Percentiles rank a stretch among this genome's conserved stretches.
Conservation (phyloP, 495 filamentous ascomycete species). For the Penicillium lagena region DNA sequence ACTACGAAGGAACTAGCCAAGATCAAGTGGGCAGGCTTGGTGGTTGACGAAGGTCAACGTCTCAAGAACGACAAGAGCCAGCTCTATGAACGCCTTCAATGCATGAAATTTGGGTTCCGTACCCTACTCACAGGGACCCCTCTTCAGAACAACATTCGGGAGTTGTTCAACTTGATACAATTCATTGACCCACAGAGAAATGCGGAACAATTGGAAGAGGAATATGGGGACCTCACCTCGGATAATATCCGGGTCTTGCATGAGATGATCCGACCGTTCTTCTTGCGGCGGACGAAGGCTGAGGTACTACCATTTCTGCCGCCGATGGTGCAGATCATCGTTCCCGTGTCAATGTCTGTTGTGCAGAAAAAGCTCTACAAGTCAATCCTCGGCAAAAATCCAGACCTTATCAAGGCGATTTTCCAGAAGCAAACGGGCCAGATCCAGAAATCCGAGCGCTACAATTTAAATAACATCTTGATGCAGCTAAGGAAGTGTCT, state of each 20-base stretch:
- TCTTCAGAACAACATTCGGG: conserved; percentile 88
- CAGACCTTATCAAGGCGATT: conserved; percentile 80
- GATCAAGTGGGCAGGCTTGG: conserved; percentile 77
- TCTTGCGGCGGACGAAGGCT: conserved; percentile 78
- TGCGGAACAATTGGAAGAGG: conserved; percentile 63
- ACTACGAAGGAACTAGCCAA: conserved; percentile 54
- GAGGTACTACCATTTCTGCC: conserved; percentile 86
- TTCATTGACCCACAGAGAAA: conserved; percentile 71
- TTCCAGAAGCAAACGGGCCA: conserved; percentile 52
- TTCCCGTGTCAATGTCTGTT: conserved; percentile 87
- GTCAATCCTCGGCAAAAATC: conserved; percentile 84
- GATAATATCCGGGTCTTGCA: conserved; percentile 79
- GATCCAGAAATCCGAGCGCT: conserved; percentile 62
- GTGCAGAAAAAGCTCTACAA: conserved; percentile 94
- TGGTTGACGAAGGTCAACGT: conserved; percentile 95
- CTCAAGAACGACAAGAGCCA: conserved; percentile 87
- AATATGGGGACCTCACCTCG: conserved; percentile 67
- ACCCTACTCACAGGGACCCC: conserved; percentile 86
- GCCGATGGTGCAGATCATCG: conserved; percentile 87
- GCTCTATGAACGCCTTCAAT: conserved; percentile 67
- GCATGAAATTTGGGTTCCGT: conserved; percentile 70
- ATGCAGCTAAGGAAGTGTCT: conserved; percentile 94
- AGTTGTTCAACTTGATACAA: conserved; percentile 92
- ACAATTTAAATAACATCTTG: conserved; percentile 84
- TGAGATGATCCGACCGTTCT: conserved; percentile 76